phyloP scores from a whole-genome alignment of 805 yeast genomes.

The Priceomyces fermenticarens region DNA sequence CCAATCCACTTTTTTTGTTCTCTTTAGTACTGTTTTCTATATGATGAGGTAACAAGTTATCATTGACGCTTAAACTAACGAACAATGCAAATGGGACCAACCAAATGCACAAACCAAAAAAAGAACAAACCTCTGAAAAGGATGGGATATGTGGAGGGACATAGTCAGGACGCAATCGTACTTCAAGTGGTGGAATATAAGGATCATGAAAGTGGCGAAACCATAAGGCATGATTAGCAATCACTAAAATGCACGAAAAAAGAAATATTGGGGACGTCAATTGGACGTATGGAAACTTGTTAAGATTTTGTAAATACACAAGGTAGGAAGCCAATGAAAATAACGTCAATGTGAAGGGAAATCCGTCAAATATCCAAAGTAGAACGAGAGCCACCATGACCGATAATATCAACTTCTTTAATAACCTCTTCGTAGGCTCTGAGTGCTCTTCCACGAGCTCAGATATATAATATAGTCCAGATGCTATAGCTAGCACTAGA shows the following conservation, averaged over 20 bases:
- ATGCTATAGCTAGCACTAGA: slow-evolving; percentile 60
- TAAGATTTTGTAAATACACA: slow-evolving; percentile 73
- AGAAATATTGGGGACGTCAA: slow-evolving; percentile 71
- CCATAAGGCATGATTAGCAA: slow-evolving; percentile 86
- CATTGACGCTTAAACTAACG: slow-evolving; percentile 89
- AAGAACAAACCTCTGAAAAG: slow-evolving; percentile 89
- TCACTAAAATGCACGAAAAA: slow-evolving; percentile 65
- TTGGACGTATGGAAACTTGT: slow-evolving; percentile 79
- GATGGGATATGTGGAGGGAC: slow-evolving; percentile 68
- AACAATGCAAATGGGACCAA: slow-evolving; percentile 88
- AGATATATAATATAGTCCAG: slow-evolving; percentile 86
- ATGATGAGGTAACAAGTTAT: slow-evolving; percentile 72
- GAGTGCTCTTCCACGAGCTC: slow-evolving; percentile 94
- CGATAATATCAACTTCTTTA: slow-evolving; percentile 59
- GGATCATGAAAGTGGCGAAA: slow-evolving; percentile 77
- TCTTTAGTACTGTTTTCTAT: slow-evolving; percentile 26
- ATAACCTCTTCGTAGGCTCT: slow-evolving; percentile 72
- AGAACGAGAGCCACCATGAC: slow-evolving; percentile 56
- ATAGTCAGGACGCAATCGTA: slow-evolving; percentile 55
- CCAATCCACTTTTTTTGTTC: slow-evolving; percentile 51
- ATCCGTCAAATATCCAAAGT: slow-evolving; percentile 69
- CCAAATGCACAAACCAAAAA: slow-evolving; percentile 93
- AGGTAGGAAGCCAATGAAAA: slow-evolving; percentile 70
- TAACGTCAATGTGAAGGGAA: slow-evolving; percentile 67
- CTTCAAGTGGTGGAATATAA: slow-evolving; percentile 65